A percentile compares a stretch with the other conserved stretches of the same genome.
Evolutionary conservation across 164 flowering plant genomes (phyloP).

Genomic region (Magnolia kwangsiensis): DNA sequence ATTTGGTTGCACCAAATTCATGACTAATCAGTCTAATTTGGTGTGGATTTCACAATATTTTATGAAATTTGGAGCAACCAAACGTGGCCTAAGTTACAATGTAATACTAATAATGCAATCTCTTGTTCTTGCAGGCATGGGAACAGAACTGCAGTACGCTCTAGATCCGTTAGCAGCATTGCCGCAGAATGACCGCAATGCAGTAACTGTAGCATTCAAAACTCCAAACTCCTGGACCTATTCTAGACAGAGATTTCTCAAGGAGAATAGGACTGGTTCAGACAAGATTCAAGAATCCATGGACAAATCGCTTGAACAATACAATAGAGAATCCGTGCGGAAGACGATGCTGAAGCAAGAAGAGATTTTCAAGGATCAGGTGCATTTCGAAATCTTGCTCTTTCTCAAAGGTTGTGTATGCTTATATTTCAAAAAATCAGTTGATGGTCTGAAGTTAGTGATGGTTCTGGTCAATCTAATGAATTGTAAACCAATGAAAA

Average conservation of each 20-base stretch:
- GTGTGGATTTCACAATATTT: too few relatives aligned
- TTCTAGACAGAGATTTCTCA: slow-evolving; percentile 13
- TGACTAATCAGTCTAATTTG: too few relatives aligned
- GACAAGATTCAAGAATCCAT: slow-evolving; percentile 30
- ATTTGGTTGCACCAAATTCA: too few relatives aligned
- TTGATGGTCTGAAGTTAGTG: too few relatives aligned
- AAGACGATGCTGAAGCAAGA: slow-evolving; percentile 64
- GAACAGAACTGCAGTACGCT: slow-evolving; percentile 42
- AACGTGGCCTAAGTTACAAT: not conserved
- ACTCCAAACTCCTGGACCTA: slow-evolving; percentile 22
- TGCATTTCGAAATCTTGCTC: slow-evolving; percentile 7
- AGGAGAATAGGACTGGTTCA: slow-evolving; percentile 10
- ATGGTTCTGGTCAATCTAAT: too few relatives aligned
- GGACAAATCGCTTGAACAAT: slow-evolving; percentile 40
- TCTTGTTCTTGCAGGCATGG: slow-evolving; percentile 53
- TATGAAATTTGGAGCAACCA: too few relatives aligned
- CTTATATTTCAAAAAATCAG: too few relatives aligned
- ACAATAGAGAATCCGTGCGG: slow-evolving; percentile 41
- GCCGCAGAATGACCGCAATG: slow-evolving; percentile 14
- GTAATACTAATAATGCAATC: not conserved
- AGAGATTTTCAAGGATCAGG: slow-evolving; percentile 67
- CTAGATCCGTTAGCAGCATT: slow-evolving; percentile 29
- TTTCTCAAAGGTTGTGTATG: not conserved
- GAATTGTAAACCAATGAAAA: too few relatives aligned
- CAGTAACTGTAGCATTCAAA: slow-evolving; percentile 2